These are phyloP conservation scores for Madurella mycetomatis DNA, from an alignment of 2,329 filamentous ascomycete genomes.

Conservation along the genomic window DNA sequence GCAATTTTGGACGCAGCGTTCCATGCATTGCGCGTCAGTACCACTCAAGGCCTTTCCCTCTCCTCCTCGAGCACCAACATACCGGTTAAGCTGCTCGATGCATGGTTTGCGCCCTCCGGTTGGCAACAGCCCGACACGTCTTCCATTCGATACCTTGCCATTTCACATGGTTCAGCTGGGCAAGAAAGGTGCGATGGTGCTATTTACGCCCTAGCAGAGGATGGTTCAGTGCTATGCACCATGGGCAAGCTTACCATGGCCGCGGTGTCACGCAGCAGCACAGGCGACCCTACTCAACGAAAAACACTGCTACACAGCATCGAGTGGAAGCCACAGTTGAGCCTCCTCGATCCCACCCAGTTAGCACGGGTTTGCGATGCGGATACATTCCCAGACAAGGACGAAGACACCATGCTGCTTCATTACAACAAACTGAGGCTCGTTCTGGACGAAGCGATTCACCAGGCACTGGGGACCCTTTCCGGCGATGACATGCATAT, in stretches of 20 bases:
- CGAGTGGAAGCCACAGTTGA: slow-evolving; percentile 38
- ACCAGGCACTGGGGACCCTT: no score
- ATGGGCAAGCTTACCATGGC: slow-evolving; percentile 27
- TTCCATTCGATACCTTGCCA: no score
- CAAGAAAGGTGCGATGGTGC: slow-evolving; percentile 24
- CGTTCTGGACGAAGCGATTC: slow-evolving; percentile 1
- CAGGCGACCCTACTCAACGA: neutral
- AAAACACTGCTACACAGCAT: slow-evolving; percentile 33
- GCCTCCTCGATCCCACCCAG: slow-evolving; percentile 30
- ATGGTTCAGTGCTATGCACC: slow-evolving; percentile 29
- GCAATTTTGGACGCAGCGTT: slow-evolving; percentile 33
- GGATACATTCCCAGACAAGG: slow-evolving; percentile 18
- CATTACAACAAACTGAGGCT: slow-evolving; percentile 23
- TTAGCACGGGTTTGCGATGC: slow-evolving; percentile 25
- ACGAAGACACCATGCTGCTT: slow-evolving; percentile 22
- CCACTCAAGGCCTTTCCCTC: neutral
- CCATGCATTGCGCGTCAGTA: slow-evolving; percentile 4
- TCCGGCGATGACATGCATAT: slow-evolving; percentile 1
- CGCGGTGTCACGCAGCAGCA: slow-evolving; percentile 24
- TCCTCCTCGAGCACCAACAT: slow-evolving; percentile 21
- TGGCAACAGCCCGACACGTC: slow-evolving; percentile 28
- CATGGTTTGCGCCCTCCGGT: slow-evolving; percentile 32
- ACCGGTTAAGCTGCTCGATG: slow-evolving; percentile 28
- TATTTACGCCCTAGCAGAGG: slow-evolving; percentile 30
- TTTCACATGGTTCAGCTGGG: slow-evolving; percentile 11